Evolutionary conservation across 192 early-diverging fungal species (phyloP), one percentile per base, ranked within the genome.

Genomic region (Mycoemilia scoparia): DNA sequence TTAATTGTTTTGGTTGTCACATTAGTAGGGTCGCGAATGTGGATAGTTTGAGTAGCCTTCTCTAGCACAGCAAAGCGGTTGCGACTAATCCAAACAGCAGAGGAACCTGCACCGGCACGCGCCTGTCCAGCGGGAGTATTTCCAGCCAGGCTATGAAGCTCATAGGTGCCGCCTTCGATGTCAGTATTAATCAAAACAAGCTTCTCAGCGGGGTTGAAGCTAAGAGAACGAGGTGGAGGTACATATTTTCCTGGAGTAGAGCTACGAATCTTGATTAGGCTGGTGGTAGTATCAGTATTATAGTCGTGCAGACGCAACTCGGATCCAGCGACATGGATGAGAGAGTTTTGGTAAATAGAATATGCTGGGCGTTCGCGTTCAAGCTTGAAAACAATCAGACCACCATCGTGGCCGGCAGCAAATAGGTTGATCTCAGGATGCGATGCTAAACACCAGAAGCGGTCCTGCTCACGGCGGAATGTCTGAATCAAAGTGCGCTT

Each of bases 391-490:
- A 99, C 95, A 49, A 95, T 84, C 39, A 99, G 57, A 29, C 95
- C 95, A 50, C 77, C 85, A 54, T 99, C 95, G 49, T 99, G 95
- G 31, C 86, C 84, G 14, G 89, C 92, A 27, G 95, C 95, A 74
- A 99, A 96, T 21, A 99, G 51, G 48, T 99, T 99, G 27, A 99
- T 70, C 46, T 92, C 87, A 4, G 95, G 95, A 49, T 99, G 95
- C 17, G 89, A 84, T 2, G 82, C 76, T 23, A 98, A 46, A 32
- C 84, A 80, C 93, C 93, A 98, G 63, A 91, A 98, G 22, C 82
- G 77, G 59, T 92, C 93, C 46, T 87, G 79, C 43, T 98, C 95
- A 31, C 92, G 76, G 30, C 87, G 74, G 71, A 93, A 99, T 1
- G 95, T 99, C 50, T 88, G 83, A 13, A 96, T 66, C 27, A 82